Evolutionary conservation across 805 yeast species (phyloP).

Genomic region (Candida rishiriensis): DNA sequence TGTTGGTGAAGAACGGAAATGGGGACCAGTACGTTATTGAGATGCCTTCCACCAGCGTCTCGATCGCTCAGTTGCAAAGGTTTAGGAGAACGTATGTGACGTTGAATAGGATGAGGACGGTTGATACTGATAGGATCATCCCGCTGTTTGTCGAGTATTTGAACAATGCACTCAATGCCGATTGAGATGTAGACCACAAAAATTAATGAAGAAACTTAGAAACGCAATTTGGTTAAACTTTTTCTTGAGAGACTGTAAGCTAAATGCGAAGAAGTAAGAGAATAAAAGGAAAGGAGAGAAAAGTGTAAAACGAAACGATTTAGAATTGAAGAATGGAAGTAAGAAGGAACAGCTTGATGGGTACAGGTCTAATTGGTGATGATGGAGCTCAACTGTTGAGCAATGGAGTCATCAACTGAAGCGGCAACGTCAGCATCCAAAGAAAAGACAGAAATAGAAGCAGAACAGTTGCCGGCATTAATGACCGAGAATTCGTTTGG

Average conservation of each 20-base stretch:
- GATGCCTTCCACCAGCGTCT: conserved; percentile 56
- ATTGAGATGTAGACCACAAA: conserved; percentile 3
- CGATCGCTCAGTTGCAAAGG: conserved; percentile 77
- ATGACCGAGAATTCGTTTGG: conserved; percentile 39
- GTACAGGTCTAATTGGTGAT: background rate
- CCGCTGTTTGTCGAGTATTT: conserved; percentile 77
- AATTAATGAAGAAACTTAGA: too few relatives aligned
- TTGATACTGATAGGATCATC: conserved; percentile 64
- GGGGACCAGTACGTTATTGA: conserved; percentile 41
- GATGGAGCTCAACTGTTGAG: background rate
- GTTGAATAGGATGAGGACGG: conserved; percentile 71
- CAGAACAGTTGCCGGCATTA: conserved; percentile 31
- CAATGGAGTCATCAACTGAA: background rate
- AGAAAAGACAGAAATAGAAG: conserved; percentile 43
- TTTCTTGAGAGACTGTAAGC: background rate
- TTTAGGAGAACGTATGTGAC: conserved; percentile 78
- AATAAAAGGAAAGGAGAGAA: background rate
- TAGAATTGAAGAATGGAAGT: conserved; percentile 3
- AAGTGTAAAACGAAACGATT: too few relatives aligned
- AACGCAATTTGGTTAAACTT: too few relatives aligned
- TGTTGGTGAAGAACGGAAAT: conserved; percentile 37
- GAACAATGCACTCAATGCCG: conserved; percentile 50
- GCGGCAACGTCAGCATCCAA: conserved; percentile 40
- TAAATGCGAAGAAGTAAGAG: background rate
- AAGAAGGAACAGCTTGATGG: background rate